Evolutionary conservation across 2,329 filamentous ascomycete species (phyloP).

Genomic region (Fusarium mangiferae): DNA sequence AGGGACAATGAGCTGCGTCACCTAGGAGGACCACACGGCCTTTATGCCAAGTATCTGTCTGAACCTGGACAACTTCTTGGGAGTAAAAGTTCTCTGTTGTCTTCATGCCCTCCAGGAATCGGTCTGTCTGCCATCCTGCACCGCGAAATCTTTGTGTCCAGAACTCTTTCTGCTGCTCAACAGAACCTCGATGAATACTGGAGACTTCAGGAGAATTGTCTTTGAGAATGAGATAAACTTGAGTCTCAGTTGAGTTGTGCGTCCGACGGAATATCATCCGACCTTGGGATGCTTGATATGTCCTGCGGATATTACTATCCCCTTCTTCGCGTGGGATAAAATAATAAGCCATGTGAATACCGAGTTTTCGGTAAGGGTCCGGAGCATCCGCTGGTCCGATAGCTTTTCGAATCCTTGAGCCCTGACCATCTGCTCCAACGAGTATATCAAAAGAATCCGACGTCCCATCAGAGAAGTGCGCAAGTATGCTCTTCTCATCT

Average conservation of each 20-base stretch:
- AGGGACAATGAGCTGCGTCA: conserved; percentile 26
- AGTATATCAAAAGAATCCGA: conserved; percentile 21
- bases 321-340: conserved; percentile 23
- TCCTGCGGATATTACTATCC: conserved; percentile 24
- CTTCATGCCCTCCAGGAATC: conserved; percentile 26
- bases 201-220: conserved; percentile 3
- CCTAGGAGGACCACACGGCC: conserved; percentile 11
- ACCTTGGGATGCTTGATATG: conserved; percentile 7
- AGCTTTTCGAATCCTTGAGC: conserved; percentile 20
- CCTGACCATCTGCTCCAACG: conserved; percentile 28
- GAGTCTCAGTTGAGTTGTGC: conserved; percentile 25
- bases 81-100: conserved; percentile 27
- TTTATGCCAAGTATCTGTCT: conserved; percentile 14
- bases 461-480: conserved; percentile 18
- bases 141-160: conserved; percentile 11
- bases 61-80: conserved; percentile 25
- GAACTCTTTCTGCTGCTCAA: conserved; percentile 28
- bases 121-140: conserved; percentile 20
- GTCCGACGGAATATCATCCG: conserved; percentile 32
- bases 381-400: not conserved
- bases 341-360: conserved; percentile 31
- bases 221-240: conserved; percentile 28
- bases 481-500: conserved; percentile 17
- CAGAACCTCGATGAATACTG: conserved; percentile 11
- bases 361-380: conserved; percentile 33